Evolutionary conservation across 257 asterid genomes (phyloP), one percentile per base, ranked within the genome.

Genomic region (Capsicum pubescens): DNA sequence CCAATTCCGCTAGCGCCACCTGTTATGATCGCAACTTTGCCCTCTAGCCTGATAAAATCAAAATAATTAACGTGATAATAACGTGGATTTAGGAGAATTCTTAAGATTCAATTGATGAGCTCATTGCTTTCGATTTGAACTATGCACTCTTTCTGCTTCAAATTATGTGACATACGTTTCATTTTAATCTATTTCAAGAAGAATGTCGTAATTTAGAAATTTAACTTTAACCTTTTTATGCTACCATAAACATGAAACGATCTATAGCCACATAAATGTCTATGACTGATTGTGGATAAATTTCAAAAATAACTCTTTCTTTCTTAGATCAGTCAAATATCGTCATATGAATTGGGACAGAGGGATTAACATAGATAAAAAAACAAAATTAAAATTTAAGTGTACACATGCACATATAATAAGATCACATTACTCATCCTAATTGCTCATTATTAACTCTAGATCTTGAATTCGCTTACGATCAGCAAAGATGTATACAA

Each of bases 1-100:
- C 88, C 88, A 26, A 87, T 78, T 2, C 88, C 90, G 19, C 87
- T 85, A 0, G 88, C 90, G 0, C 85, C 90, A 0, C 88, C 88
- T 2, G 90, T 87, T 15, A 87, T 61, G 14, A 87, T 15, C 0
- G 88, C 88, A 0, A 87, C 85, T 58, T 85, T 85, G 1, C 88
- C 90, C 63, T 85, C 88, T 5, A 82, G 50, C 81, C 89, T 86
- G 68, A 36, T 4, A 21, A 48, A 67, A 5, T 35, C 15, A 19
- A 66, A 66, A 42, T 42, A 42, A 32, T 66, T 66, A 16, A 66
- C 13, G 13, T 1, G 1, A 12, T 12, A 26, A 26, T 12, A 0
- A 32, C 6, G 5, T 0, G 5, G n/a, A 10, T 66, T 17, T 5
- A 32, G 35, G 12, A 5, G 32, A 2, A 66, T 66, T 10, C 12